phyloP scores from a whole-genome alignment of 1,284 basidiomycete species.

The Hymenochaete sp. region DNA sequence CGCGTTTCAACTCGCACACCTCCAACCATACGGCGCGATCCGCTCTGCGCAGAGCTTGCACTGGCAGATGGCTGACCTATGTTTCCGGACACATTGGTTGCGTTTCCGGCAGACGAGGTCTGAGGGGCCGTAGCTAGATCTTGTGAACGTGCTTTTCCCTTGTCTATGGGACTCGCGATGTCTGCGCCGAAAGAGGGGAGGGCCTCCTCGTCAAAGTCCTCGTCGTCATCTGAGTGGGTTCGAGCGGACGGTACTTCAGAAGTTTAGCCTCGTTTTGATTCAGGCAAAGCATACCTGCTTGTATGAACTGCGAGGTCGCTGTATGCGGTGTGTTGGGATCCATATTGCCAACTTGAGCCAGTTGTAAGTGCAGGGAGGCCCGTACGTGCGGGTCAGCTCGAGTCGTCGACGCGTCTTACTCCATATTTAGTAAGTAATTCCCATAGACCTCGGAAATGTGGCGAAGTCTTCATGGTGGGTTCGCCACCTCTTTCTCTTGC shows the following conservation, averaged over 20 bases:
- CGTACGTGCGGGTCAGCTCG: no score
- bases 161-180: constrained; percentile 34
- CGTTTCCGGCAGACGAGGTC: constrained; percentile 25
- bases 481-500: no score
- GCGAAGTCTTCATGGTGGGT: no score
- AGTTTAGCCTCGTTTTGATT: constrained; percentile 18
- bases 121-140: constrained; percentile 35
- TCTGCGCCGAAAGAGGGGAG: constrained; percentile 59
- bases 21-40: constrained; percentile 53
- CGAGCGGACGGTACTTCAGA: not conserved
- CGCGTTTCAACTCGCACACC: constrained; percentile 85
- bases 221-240: constrained; percentile 55
- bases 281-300: constrained; percentile 43
- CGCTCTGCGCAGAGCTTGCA: constrained; percentile 18
- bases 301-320: constrained; percentile 64
- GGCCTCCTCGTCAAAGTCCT: constrained; percentile 69
- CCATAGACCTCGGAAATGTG: no score
- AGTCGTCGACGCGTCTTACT: no score
- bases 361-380: no score
- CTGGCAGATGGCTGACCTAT: constrained; percentile 49
- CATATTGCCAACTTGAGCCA: no score
- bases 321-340: constrained; percentile 38
- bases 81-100: constrained; percentile 53
- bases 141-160: constrained; percentile 62
- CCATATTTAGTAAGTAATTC: no score